Conservation (phyloP, 2,329 filamentous ascomycete species). For the Hymenotorrendiella dingleyae region DNA sequence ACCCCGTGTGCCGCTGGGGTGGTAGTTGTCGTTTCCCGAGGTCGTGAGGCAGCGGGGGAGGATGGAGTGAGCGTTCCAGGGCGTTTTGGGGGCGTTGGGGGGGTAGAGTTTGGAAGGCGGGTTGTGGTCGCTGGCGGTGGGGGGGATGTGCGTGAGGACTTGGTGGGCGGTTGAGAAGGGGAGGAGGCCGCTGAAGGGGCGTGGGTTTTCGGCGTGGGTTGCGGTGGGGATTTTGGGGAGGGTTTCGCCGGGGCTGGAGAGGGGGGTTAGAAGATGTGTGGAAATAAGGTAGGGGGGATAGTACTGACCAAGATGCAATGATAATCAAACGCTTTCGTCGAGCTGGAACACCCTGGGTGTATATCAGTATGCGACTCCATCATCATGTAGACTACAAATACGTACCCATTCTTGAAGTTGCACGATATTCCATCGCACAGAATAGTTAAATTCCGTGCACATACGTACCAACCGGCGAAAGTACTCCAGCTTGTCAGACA, state of each 20-base stretch:
- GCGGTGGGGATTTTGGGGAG: constrained; percentile 60
- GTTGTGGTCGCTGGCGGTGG: constrained; percentile 36
- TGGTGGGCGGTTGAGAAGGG: constrained; percentile 39
- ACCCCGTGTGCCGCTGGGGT: constrained; percentile 54
- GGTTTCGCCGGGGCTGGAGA: constrained; percentile 61
- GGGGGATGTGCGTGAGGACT: constrained; percentile 25
- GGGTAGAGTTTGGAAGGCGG: constrained; percentile 21
- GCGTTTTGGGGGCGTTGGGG: constrained; percentile 8
- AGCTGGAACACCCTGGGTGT: constrained; percentile 22
- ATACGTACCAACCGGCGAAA: constrained; percentile 57
- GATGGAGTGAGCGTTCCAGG: constrained; percentile 42
- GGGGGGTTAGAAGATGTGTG: constrained; percentile 1
- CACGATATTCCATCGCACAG: constrained; percentile 61
- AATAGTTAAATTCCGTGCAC: constrained; percentile 62
- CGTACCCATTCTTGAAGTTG: constrained; percentile 11
- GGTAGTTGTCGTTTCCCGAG: constrained; percentile 56
- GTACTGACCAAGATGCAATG: constrained; percentile 36
- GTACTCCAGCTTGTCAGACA: constrained; percentile 38
- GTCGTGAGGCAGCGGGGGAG: constrained; percentile 62
- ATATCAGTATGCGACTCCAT: background rate
- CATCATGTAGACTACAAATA: background rate
- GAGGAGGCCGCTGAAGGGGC: constrained; percentile 30
- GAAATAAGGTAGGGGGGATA: background rate
- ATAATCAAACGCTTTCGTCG: constrained; percentile 43
- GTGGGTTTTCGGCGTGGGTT: constrained; percentile 46